Base-by-base conservation (phyloP, 257 asterid genomes). In the Agastache rugosa region DNA sequence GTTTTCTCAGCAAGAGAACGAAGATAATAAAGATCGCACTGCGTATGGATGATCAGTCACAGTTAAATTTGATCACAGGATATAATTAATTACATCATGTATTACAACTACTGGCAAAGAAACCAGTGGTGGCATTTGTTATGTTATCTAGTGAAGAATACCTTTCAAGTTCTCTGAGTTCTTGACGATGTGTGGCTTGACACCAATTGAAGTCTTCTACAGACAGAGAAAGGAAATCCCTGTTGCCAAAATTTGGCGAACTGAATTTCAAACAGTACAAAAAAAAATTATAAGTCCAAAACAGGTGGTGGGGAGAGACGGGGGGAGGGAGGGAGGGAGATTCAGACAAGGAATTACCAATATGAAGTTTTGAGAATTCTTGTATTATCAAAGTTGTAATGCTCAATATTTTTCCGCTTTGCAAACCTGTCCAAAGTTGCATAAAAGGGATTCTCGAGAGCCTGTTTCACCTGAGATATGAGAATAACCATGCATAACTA, bases 131-230 rank as follows among this genome's bases (percentile, higher is more conserved):
- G 22, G 19, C 15, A 68, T 64, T 72, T 61, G 50, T 68, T 50
- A 22, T 47, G 31, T 62, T 67, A 48, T 39, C 44, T 54, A 31
- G 31, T 51, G 69, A 65, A 44, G 31, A 39, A 12, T 61, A 91
- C 97, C 95, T 90, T 81, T 94, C 93, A 58, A 94, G 87, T 76
- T 84, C 88, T 77, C 84, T 79, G 42, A 92, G 84, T 82, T 94
- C 99, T 75, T 87, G 78, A 12, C 81, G 87, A 66, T 92, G 96
- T 41, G 85, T 69, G 56, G 62, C 68, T 78, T 92, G 98, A 75
- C 96, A 87, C 67, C 51, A 72, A 81, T 90, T 94, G 87, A 87
- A 94, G 80, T 94, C 99, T 82, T 84, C 81, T 59, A 82, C 83
- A 1, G 98, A 90, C 77, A 92, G 78, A 60, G 44, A 77, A 76